These are phyloP conservation scores for Cystofilobasidium capitatum DNA, from an alignment of 768 basidiomycete genomes.

Conservation along the genomic window DNA sequence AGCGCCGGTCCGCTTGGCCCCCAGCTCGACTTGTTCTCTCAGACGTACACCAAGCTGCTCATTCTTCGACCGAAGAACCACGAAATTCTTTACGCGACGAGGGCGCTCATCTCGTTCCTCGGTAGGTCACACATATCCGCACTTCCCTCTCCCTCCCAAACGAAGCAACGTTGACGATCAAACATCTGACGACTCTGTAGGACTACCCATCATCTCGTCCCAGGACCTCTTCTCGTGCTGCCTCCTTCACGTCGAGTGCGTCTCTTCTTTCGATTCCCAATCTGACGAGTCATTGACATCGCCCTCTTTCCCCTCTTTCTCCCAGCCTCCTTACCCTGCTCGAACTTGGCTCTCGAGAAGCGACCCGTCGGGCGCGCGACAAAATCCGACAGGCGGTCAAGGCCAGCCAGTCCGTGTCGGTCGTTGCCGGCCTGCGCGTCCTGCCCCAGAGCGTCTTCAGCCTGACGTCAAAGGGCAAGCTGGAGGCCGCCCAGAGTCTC, in stretches of 20 bases:
- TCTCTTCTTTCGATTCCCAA: neutral
- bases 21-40: constrained; percentile 7
- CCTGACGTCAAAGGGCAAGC: neutral
- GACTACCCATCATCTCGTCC: constrained; percentile 9
- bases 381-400: neutral
- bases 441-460: neutral
- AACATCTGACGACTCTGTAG: too few relatives aligned
- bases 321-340: neutral
- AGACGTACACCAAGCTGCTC: constrained; percentile 8
- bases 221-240: constrained; percentile 14
- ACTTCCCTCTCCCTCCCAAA: too few relatives aligned
- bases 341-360: neutral
- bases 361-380: neutral
- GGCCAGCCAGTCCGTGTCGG: neutral
- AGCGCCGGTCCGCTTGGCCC: neutral
- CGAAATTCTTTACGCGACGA: constrained; percentile 15
- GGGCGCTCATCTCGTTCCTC: constrained; percentile 7
- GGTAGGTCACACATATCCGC: too few relatives aligned
- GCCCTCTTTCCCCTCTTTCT: neutral
- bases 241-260: constrained; percentile 15
- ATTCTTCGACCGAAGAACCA: constrained; percentile 13
- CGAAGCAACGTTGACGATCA: too few relatives aligned
- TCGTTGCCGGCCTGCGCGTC: neutral
- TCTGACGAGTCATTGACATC: neutral
- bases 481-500: neutral